A percentile compares a stretch with the other conserved stretches of the same genome.
phyloP scores from a whole-genome alignment of 2,329 filamentous ascomycete genomes.

The Stylonectria norvegica region DNA sequence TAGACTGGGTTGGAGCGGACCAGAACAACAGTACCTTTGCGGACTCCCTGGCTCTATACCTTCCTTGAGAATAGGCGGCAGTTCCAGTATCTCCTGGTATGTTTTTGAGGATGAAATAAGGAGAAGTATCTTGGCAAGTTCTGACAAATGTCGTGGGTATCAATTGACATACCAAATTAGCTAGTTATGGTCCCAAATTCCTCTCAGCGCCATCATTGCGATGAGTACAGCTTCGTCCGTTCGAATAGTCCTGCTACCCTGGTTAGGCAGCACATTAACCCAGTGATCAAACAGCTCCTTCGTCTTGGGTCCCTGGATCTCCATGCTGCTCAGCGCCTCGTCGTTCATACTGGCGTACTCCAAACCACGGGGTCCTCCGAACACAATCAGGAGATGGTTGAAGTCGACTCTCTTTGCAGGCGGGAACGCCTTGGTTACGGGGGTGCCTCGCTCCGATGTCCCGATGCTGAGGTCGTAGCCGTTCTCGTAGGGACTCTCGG shows the following conservation, averaged over 20 bases:
- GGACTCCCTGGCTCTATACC: constrained; percentile 27
- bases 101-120: background rate
- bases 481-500: constrained; percentile 68
- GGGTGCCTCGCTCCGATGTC: constrained; percentile 71
- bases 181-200: constrained; percentile 46
- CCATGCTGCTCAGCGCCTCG: constrained; percentile 53
- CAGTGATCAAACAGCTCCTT: constrained; percentile 77
- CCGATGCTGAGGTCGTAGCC: constrained; percentile 83
- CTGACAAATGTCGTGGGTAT: constrained; percentile 17
- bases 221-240: constrained; percentile 83
- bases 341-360: constrained; percentile 70
- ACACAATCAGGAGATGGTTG: constrained; percentile 72
- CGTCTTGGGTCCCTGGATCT: constrained; percentile 61
- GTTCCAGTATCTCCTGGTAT: background rate
- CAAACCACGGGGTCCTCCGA: constrained; percentile 76
- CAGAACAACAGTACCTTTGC: constrained; percentile 31
- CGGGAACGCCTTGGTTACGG: constrained; percentile 46
- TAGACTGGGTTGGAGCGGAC: constrained; percentile 18
- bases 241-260: constrained; percentile 77
- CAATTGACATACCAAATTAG: constrained; percentile 16
- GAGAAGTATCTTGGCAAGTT: constrained; percentile 4
- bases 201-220: constrained; percentile 65
- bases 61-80: constrained; percentile 13
- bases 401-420: constrained; percentile 46
- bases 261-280: constrained; percentile 76